Evolutionary conservation across 2,329 filamentous ascomycete genomes (phyloP).

Genomic region (Aspergillus piperis): DNA sequence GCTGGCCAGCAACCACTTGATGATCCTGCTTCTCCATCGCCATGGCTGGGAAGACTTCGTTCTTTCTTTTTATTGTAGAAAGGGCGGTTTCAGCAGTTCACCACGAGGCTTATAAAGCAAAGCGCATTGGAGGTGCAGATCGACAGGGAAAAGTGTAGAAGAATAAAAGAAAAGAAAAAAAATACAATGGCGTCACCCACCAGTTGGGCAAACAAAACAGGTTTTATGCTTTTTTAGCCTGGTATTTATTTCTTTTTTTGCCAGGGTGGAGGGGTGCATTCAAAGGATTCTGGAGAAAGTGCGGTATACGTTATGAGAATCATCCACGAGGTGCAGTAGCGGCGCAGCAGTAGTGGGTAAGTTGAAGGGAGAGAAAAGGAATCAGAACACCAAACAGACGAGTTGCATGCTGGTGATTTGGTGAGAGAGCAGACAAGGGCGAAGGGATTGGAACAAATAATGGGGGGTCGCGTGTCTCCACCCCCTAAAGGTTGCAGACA

Average conservation of each 20-base stretch:
- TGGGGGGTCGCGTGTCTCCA: conserved; percentile 9
- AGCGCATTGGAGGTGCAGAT: background rate
- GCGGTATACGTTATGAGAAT: background rate
- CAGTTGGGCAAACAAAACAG: background rate
- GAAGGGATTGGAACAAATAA: conserved; percentile 11
- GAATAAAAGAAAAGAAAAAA: background rate
- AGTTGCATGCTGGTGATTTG: background rate
- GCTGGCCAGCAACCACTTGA: conserved; percentile 14
- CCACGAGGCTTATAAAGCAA: background rate
- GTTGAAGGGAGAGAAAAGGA: background rate
- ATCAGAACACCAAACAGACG: background rate
- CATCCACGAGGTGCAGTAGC: background rate
- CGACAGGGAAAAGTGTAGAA: background rate
- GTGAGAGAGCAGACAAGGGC: conserved; percentile 5
- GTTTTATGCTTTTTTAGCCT: conserved; percentile 3
- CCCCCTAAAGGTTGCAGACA: conserved; percentile 24
- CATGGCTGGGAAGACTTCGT: conserved; percentile 6
- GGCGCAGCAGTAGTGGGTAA: background rate
- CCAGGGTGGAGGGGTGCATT: background rate
- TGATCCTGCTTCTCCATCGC: conserved; percentile 26
- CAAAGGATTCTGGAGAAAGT: background rate
- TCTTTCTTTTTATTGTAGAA: background rate
- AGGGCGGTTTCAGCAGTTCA: background rate
- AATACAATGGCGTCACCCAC: background rate
- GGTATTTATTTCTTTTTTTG: background rate